A percentile compares a stretch with the other conserved stretches of the same genome.
Evolutionary conservation across 345 rosid genomes (phyloP).

Genomic region (Arabis hirsuta): DNA sequence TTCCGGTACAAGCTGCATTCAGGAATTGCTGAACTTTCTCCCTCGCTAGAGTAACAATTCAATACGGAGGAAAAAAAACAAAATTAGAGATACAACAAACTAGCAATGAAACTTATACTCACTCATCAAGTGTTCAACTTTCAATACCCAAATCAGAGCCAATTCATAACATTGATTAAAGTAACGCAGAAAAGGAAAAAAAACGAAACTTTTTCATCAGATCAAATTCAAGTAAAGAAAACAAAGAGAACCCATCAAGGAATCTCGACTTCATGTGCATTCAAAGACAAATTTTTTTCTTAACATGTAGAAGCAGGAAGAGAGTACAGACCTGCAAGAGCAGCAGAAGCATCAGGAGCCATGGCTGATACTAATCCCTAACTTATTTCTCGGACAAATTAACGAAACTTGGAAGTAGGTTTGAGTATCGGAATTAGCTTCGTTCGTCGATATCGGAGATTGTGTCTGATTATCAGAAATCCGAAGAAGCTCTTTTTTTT

Average conservation of each 20-base stretch:
- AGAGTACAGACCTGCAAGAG: slow-evolving; percentile 68
- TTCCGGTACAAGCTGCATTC: slow-evolving; percentile 73
- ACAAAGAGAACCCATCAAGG: slow-evolving; percentile 10
- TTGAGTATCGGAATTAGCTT: slow-evolving; percentile 11
- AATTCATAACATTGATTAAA: neutral
- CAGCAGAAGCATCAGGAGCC: slow-evolving; percentile 82
- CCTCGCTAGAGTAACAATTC: slow-evolving; percentile 55
- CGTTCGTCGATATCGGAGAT: slow-evolving; percentile 23
- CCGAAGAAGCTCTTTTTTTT: slow-evolving; percentile 6
- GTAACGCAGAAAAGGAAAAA: neutral
- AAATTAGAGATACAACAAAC: slow-evolving; percentile 3
- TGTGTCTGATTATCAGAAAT: slow-evolving; percentile 33
- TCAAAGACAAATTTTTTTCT: neutral
- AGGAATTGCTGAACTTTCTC: slow-evolving; percentile 71
- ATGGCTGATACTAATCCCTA: slow-evolving; percentile 42
- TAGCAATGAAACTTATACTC: neutral
- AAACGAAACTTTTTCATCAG: slow-evolving; percentile 13
- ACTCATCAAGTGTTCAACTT: neutral
- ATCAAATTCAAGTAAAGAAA: slow-evolving; percentile 1
- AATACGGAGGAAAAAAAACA: neutral
- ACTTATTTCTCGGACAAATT: neutral
- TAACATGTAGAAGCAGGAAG: slow-evolving; percentile 29
- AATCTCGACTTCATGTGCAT: slow-evolving; percentile 10
- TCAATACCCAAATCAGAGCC: slow-evolving; percentile 1
- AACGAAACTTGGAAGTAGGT: slow-evolving; percentile 15